These are phyloP conservation scores for Piloderma croceum DNA, from an alignment of 768 basidiomycete genomes.

Conservation along the genomic window DNA sequence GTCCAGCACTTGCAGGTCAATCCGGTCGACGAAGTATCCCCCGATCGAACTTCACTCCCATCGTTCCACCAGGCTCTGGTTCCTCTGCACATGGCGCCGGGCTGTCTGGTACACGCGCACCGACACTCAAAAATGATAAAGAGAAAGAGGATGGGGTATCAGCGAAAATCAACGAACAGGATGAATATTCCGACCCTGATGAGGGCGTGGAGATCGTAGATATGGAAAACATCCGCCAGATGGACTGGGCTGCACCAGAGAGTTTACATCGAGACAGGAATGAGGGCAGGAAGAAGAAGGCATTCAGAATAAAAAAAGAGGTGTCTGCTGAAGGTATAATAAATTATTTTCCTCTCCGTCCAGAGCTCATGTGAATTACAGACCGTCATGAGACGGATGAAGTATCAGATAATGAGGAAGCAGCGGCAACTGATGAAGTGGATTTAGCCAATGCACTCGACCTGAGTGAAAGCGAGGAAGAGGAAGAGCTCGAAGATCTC, in stretches of 20 bases:
- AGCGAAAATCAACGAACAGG: slow-evolving; percentile 34
- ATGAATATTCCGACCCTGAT: slow-evolving; percentile 81
- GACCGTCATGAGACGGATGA: slow-evolving; percentile 8
- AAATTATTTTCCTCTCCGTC: slow-evolving; percentile 24
- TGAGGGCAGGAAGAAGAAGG: slow-evolving; percentile 31
- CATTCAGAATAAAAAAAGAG: slow-evolving; percentile 40
- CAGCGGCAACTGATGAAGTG: slow-evolving; percentile 26
- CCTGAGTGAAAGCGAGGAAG: slow-evolving; percentile 71
- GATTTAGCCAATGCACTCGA: slow-evolving; percentile 58
- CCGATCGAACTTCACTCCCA: slow-evolving; percentile 52
- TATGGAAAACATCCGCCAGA: slow-evolving; percentile 66
- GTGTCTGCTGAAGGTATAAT: slow-evolving; percentile 27
- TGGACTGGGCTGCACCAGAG: slow-evolving; percentile 91
- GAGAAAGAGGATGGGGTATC: slow-evolving; percentile 18
- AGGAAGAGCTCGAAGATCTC: slow-evolving; percentile 74
- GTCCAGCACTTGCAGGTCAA: slow-evolving; percentile 63
- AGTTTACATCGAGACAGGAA: slow-evolving; percentile 51
- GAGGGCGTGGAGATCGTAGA: slow-evolving; percentile 85
- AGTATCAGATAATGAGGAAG: slow-evolving; percentile 20
- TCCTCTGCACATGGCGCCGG: slow-evolving; percentile 39
- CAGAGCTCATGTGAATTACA: background rate
- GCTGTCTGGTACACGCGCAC: slow-evolving; percentile 45
- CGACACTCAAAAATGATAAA: slow-evolving; percentile 44
- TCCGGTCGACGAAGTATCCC: slow-evolving; percentile 46
- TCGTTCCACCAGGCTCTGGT: slow-evolving; percentile 37